Conservation (phyloP, 805 yeast genomes). For the Yamadazyma nakazawae region DNA sequence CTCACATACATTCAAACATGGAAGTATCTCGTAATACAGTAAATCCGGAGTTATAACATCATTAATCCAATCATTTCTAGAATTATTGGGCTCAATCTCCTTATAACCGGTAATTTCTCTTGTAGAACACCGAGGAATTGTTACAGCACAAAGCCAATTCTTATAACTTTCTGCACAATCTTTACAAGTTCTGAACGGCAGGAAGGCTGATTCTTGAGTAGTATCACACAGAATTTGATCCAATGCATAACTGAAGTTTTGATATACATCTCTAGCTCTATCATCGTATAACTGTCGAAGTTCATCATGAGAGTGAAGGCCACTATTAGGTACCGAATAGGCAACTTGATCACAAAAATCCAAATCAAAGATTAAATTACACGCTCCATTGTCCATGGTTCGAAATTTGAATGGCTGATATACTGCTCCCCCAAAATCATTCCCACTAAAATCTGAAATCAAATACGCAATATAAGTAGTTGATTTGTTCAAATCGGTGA, state of each 20-base stretch:
- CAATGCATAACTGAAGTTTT: conserved; percentile 70
- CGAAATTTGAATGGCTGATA: conserved; percentile 56
- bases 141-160: conserved; percentile 85
- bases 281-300: conserved; percentile 53
- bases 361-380: conserved; percentile 71
- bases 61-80: conserved; percentile 62
- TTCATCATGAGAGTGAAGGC: conserved; percentile 12
- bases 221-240: conserved; percentile 76
- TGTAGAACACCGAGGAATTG: conserved; percentile 83
- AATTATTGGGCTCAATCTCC: conserved; percentile 43
- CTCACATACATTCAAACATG: conserved; percentile 80
- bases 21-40: conserved; percentile 74
- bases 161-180: conserved; percentile 71
- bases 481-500: conserved; percentile 57
- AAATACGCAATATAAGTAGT: conserved; percentile 65
- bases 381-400: conserved; percentile 52
- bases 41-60: conserved; percentile 49
- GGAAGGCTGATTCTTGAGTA: conserved; percentile 59
- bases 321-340: conserved; percentile 71
- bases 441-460: conserved; percentile 44
- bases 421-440: conserved; percentile 58
- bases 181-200: conserved; percentile 70
- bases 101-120: conserved; percentile 41
- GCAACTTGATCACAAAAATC: conserved; percentile 80
- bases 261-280: conserved; percentile 52